Percentiles rank a stretch among this genome's conserved stretches.
Evolutionary conservation across 139 green algal genomes (phyloP).

Genomic region (Trebouxia sp.): DNA sequence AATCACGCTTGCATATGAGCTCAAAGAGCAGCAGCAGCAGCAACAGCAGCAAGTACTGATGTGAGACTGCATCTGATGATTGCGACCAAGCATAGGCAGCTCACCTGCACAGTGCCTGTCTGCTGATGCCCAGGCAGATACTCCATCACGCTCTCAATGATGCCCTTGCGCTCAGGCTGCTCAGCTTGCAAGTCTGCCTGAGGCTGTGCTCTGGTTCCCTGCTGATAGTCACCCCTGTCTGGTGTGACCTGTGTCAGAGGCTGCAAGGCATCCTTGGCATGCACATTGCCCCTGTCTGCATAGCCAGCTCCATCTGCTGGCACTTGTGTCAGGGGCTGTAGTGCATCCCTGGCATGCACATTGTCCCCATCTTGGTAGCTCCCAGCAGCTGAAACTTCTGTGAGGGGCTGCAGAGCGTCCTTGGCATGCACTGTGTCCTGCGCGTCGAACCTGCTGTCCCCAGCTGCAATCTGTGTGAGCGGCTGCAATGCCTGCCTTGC

Average conservation of each 20-base stretch:
- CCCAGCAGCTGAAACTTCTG: background rate
- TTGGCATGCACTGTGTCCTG: constrained; percentile 7
- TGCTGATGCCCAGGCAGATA: constrained; percentile 13
- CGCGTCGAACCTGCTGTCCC: background rate
- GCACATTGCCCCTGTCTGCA: background rate
- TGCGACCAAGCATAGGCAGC: no score
- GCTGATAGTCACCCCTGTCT: no score
- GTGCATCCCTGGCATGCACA: constrained; percentile 9
- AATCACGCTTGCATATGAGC: no score
- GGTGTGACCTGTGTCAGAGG: no score
- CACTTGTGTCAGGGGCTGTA: no score
- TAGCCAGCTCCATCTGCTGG: no score
- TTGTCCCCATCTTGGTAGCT: background rate
- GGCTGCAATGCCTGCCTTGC: constrained; percentile 12
- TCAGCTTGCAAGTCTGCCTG: no score
- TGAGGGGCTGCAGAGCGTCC: constrained; percentile 15
- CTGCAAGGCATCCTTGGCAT: constrained; percentile 16
- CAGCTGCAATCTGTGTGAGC: background rate
- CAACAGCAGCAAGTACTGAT: no score
- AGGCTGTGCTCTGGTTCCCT: no score
- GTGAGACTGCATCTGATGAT: no score
- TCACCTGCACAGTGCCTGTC: background rate
- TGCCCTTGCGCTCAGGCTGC: background rate
- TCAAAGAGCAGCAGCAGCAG: no score
- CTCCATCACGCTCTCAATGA: constrained; percentile 17